These are phyloP conservation scores for Hypoxylon perforatum DNA, from an alignment of 495 filamentous ascomycete genomes.

Conservation along the genomic window DNA sequence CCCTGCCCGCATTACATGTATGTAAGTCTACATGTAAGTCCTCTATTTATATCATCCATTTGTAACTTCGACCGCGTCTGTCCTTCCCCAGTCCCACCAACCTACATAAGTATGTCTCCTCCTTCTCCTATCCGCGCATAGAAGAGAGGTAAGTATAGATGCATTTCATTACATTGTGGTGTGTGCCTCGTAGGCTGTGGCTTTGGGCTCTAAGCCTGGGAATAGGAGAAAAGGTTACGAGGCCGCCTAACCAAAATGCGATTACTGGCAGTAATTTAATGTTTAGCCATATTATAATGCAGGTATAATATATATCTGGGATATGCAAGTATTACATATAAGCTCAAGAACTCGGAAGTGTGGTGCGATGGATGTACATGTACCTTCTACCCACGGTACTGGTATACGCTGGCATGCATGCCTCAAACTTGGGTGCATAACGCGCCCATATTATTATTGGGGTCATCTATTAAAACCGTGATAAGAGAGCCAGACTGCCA, in stretches of 20 bases:
- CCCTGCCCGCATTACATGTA: not conserved
- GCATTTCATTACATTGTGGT: not conserved
- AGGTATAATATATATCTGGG: constrained; percentile 1
- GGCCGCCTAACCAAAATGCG: constrained; percentile 31
- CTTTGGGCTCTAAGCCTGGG: constrained; percentile 30
- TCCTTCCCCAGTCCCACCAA: not conserved
- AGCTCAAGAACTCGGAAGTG: no score
- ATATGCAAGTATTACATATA: constrained; percentile 7
- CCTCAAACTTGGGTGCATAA: constrained; percentile 32
- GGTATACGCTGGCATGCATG: constrained; percentile 11
- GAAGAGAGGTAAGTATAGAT: not conserved
- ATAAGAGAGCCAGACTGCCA: no score
- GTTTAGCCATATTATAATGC: not conserved
- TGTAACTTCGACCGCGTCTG: constrained; percentile 20
- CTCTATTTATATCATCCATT: constrained; percentile 33
- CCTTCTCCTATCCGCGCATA: not conserved
- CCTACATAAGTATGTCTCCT: constrained; percentile 10
- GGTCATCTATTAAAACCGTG: constrained; percentile 25
- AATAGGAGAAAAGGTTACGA: constrained; percentile 20
- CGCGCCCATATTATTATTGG: constrained; percentile 36
- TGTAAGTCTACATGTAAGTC: not conserved
- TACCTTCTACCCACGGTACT: constrained; percentile 22
- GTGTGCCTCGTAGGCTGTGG: constrained; percentile 17
- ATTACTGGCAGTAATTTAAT: constrained; percentile 37
- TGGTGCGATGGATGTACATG: constrained; percentile 1